Base-by-base conservation (phyloP, 1,139 yeast species). In the Saccharomyces hybrid region DNA sequence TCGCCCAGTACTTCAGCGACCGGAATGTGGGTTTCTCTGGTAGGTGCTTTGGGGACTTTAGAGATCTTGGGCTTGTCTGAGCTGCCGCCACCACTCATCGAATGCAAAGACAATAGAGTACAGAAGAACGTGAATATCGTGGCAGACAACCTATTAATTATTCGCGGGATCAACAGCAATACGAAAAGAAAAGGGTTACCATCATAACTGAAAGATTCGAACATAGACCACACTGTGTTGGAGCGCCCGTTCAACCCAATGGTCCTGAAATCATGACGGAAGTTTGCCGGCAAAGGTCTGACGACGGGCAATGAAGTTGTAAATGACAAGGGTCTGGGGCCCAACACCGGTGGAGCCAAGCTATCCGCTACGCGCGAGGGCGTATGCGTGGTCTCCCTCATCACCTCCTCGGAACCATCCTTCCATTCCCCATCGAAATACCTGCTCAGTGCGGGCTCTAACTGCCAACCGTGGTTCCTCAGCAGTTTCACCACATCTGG, bases 351-450 rank as follows among this genome's bases (percentile, higher is more conserved):
- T 26, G 58, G 57, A 4, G 60, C 38, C 38, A 32, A 13, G 38
- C 38, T n/a, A 32, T 50, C 9, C 59, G 59, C 5, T 58, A 55
- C 3, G 60, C 59, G 11, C 60, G 46, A 2, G 62, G 56, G 32
- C 59, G 52, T 27, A 60, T 55, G 5, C 54, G 62, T 13, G 68
- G 60, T 2, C 61, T 57, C 5, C 47, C 38, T 38, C 5, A 65
- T 66, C 23, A 64, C 61, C 8, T 58, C 57, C 13, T 58, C 58
- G 29, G 71, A 49, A 27, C 58, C 54, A 23, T 62, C 62, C 46
- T 62, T 65, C 72, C 71, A 64, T 14, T 67, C 64, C 8, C 72
- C 74, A 55, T 74, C 77, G 56, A 71, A 73, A 56, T 68, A 74
- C 46, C 71, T 66, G 13, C 75, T 68, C 38, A 74, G 46, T 2